Evolutionary conservation across 2,329 filamentous ascomycete species (phyloP), one percentile per base, ranked within the genome.

Genomic region (Pseudocercospora eumusae): DNA sequence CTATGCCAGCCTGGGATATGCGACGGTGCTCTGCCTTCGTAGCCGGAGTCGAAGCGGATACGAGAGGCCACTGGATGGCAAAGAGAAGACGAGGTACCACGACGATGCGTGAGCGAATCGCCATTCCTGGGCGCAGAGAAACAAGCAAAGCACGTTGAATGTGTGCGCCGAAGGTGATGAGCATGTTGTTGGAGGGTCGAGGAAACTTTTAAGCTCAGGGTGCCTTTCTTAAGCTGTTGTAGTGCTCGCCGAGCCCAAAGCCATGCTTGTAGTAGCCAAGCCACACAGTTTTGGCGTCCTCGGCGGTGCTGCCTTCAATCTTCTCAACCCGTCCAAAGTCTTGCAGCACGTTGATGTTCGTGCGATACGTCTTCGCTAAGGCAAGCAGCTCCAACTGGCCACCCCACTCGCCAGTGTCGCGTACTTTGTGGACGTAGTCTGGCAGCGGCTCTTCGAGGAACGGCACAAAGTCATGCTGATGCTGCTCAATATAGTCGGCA

Each of bases 231-330:
- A 99, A 77, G 57, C 93, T 96, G 75, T 99, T 99, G 78, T 99
- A 99, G 78, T 99, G 95, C 80, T 98, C 95, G 11, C 95, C 95
- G 55, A 99, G 80, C 1, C 93, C 93, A 76, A 96, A 98, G 54
- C 91, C 91, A 79, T 97, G 92, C 70, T 90, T 84, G 77, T 98
- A 98, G 77, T 98, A 99, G 36, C 92, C 93, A 76, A 99, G 76
- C 93, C 95, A 98, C 56, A 96, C 83, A 68, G 85, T 31, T 69
- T 84, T 84, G 4, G 47, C 57, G 9, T 47, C 53, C 9, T 45
- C 11, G 3, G 21, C 57, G 8, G 21, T 18, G 67, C 78, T 80
- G 76, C 74, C 21, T 78, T 80, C 56, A 65, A 98, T 91, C 68
- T 84, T 88, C 75, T 96, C 91, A 61, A 90, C 87, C 60, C 88